Conservation (phyloP, 306 rosid species). For the Cicer chorassanicum region DNA sequence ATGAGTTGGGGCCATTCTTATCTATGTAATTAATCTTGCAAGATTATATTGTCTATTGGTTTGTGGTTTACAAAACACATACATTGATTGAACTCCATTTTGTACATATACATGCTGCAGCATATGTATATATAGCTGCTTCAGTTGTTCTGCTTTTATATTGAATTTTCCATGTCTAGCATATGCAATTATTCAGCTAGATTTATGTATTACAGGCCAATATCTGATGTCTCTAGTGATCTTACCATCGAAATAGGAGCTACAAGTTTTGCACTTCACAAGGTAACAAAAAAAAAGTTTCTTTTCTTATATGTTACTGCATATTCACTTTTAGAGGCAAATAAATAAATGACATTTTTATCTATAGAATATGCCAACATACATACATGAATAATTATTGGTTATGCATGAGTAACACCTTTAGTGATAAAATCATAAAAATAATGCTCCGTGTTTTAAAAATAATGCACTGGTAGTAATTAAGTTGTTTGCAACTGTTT, state of each 20-base stretch:
- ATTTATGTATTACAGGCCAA: slow-evolving; percentile 76
- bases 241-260: slow-evolving; percentile 86
- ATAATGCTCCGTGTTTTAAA: not conserved
- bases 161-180: slow-evolving; percentile 43
- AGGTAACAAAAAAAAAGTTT: slow-evolving; percentile 63
- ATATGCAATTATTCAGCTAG: slow-evolving; percentile 45
- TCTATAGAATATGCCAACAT: not conserved
- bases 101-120: slow-evolving; percentile 42
- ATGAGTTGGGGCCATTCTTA: slow-evolving; percentile 55
- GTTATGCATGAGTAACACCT: slow-evolving; percentile 29
- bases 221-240: slow-evolving; percentile 96
- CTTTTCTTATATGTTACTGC: slow-evolving; percentile 33
- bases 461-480: not conserved
- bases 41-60: slow-evolving; percentile 49
- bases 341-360: not conserved
- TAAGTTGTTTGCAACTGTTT: slow-evolving; percentile 22
- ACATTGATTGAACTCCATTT: slow-evolving; percentile 33
- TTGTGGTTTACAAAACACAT: slow-evolving; percentile 46
- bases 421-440: slow-evolving; percentile 17
- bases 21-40: slow-evolving; percentile 43
- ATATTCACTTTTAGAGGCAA: slow-evolving; percentile 29
- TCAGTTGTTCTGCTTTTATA: slow-evolving; percentile 35
- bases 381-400: slow-evolving; percentile 25
- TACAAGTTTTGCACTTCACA: slow-evolving; percentile 88
- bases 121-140: slow-evolving; percentile 49